These are phyloP conservation scores for Thuidium tamariscinum DNA, from an alignment of 225 moss, liverwort and hornwort genomes.

Conservation along the genomic window DNA sequence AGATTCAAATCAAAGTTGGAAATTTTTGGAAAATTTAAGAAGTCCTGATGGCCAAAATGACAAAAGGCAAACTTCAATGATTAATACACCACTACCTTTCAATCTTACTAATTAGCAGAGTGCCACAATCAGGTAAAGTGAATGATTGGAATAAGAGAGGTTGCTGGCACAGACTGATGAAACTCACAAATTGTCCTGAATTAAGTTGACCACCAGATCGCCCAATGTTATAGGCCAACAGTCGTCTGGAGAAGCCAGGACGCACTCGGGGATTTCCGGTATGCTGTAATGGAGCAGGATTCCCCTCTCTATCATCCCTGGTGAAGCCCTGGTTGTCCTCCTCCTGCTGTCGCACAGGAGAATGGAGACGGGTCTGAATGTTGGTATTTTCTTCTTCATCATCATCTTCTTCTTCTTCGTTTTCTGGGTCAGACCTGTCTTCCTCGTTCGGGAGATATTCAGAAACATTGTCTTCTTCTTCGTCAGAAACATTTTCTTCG, in stretches of 20 bases:
- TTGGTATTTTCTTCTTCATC: background rate
- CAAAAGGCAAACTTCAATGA: background rate
- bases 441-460: background rate
- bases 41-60: background rate
- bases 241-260: background rate
- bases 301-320: background rate
- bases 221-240: background rate
- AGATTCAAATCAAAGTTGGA: background rate
- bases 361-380: background rate
- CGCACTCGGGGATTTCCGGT: too few species aligned
- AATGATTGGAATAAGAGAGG: background rate
- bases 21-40: too few species aligned
- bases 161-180: background rate
- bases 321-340: background rate
- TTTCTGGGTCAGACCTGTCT: background rate
- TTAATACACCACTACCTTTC: background rate
- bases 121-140: too few species aligned
- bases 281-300: background rate
- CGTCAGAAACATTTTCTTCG: background rate
- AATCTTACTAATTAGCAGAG: background rate
- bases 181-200: background rate
- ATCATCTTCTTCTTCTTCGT: background rate
- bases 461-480: background rate
- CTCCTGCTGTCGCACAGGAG: background rate
- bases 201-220: accelerated